These are phyloP conservation scores for Phytophthora pseudosyringae DNA, from an alignment of 352 stramenopile genomes.

Conservation along the genomic window DNA sequence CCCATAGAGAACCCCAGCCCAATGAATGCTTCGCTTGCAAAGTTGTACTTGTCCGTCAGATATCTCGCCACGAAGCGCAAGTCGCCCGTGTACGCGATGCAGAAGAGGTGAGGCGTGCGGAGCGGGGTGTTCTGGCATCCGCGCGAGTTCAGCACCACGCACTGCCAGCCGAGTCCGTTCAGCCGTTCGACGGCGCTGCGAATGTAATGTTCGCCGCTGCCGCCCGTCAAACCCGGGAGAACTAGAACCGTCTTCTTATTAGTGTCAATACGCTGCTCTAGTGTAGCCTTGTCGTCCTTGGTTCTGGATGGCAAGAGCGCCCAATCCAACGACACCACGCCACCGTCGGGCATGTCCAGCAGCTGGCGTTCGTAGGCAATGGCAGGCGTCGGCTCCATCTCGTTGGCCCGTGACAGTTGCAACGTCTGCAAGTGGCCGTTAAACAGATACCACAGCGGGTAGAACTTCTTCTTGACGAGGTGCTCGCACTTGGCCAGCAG, in stretches of 20 bases:
- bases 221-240: slow-evolving; percentile 64
- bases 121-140: slow-evolving; percentile 65
- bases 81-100: slow-evolving; percentile 71
- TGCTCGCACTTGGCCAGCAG: slow-evolving; percentile 48
- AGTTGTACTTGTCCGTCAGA: slow-evolving; percentile 49
- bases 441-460: slow-evolving; percentile 63
- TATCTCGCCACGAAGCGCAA: slow-evolving; percentile 52
- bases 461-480: slow-evolving; percentile 56
- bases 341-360: slow-evolving; percentile 67
- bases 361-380: slow-evolving; percentile 65
- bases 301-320: slow-evolving; percentile 34
- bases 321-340: slow-evolving; percentile 77
- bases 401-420: slow-evolving; percentile 49
- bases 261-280: slow-evolving; percentile 37
- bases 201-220: slow-evolving; percentile 75
- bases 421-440: slow-evolving; percentile 72
- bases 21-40: slow-evolving; percentile 46
- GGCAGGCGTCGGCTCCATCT: slow-evolving; percentile 31
- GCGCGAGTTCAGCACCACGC: slow-evolving; percentile 70
- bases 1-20: slow-evolving; percentile 76
- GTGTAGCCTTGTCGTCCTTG: slow-evolving; percentile 16
- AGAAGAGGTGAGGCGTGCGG: slow-evolving; percentile 60
- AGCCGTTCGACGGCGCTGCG: slow-evolving; percentile 49
- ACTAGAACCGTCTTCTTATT: slow-evolving; percentile 53
- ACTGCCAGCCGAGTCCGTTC: slow-evolving; percentile 56